Evolutionary conservation across 2,329 filamentous ascomycete species (phyloP), one percentile per base, ranked within the genome.

Genomic region (Aspergillus aculeatinus): DNA sequence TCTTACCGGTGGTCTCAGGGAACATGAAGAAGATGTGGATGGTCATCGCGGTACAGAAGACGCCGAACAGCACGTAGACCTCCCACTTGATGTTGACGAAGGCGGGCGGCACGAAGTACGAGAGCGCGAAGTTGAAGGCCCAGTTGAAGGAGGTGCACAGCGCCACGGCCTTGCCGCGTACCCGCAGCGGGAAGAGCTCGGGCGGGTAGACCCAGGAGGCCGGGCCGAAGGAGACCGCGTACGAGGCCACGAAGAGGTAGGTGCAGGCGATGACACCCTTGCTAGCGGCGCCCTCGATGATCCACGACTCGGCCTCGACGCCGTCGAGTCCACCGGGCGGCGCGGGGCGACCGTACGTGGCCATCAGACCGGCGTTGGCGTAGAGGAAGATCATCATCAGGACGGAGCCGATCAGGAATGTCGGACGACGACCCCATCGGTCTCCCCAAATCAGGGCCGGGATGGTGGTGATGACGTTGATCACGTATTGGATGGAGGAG

Each of bases 401-500:
- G 29, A 83, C 77, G 3, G 87, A 84, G 47, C 89, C 89, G 27
- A 86, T 66, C 19, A 91, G 78, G 27, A 91, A 80, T 3, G 88
- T 85, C 4, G 79, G 80, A 47, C 89, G 89, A 63, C 90, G 89
- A 51, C 91, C 91, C 86, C 88, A 90, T 60, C 82, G 81, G 67
- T 95, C 90, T 67, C 92, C 84, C 77, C 81, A 93, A 48, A 93
- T 73, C n/a, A 94, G 82, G 1, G 90, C 90, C 0, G 89, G 89
- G 7, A 93, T 73, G 0, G 91, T 94, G 86, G 91, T 90, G 55
- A 87, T 64, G 2, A 94, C 89, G 72, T 93, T 93, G 80, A 94
- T 91, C 65, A 92, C 82, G 71, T 90, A 91, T 69, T 90, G 86
- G 64, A 91, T 90, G 7, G 83, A 85, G 31, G 86, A 88, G 4